Evolutionary conservation across 2,329 filamentous ascomycete genomes (phyloP), one percentile per base, ranked within the genome.

Genomic region (Diaporthe aspalathi): DNA sequence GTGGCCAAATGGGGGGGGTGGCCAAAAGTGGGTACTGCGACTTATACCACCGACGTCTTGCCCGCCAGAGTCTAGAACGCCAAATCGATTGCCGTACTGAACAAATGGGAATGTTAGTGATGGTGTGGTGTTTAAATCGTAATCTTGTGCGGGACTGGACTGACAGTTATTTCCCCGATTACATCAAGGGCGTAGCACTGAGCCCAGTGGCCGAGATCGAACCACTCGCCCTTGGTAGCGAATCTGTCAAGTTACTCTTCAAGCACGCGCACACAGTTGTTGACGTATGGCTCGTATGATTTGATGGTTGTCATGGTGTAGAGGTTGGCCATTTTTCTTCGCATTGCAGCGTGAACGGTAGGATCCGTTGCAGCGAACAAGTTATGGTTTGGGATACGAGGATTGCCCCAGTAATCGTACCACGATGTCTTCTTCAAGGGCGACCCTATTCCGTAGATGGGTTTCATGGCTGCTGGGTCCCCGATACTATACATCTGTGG

Each of bases 101-200:
- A 65, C 7, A 27, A 50, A 24, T 50, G 16, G 20, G 32, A 5
- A n/a, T 54, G 29, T 54, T 14, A 54, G 29, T 54, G 32, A 22
- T 38, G n/a, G n/a, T 38, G 29, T 20, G 3, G 29, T n/a, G 12
- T 4, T 22, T 54, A 29, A 54, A 29, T 4, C 2, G 3, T 12
- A 5, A 20, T 35, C 17, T 35, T 54, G 14, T 50, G 16, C 16
- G 27, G n/a, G 20, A 50, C 16, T 9, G 17, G 20, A 65, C 63
- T 53, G 4, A 67, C 63, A 5, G 63, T 67, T 24, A 67, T 40
- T 29, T 67, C 63, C 22, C 47, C 63, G 2, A 67, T 67, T 4
- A 67, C 63, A n/a, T 67, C 63, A 3, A 67, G 38, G 5, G 63
- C 63, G 43, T 67, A 67, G 11, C 47, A 52, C 32, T 67, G 63